Percentiles rank a stretch among this genome's conserved stretches.
Conservation (phyloP, 2,329 filamentous ascomycete species). For the Metarhizium guizhouense region DNA sequence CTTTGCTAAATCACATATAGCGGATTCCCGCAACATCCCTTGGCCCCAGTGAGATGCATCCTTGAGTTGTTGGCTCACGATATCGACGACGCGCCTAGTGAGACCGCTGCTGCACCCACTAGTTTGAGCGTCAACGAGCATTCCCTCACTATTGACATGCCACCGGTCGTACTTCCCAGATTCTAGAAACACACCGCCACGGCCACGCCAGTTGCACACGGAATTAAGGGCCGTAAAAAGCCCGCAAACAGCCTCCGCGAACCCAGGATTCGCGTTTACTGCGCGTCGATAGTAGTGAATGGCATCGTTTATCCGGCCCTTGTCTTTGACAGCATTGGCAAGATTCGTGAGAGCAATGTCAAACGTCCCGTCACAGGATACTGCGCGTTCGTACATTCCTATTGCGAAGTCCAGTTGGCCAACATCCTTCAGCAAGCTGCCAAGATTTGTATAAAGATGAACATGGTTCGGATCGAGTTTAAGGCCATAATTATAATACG, state of each 20-base stretch:
- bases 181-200: constrained; percentile 74
- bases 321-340: constrained; percentile 95
- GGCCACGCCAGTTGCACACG: constrained; percentile 87
- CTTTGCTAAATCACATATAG: constrained; percentile 40
- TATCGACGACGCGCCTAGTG: constrained; percentile 82
- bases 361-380: constrained; percentile 85
- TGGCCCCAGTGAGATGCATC: constrained; percentile 84
- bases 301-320: constrained; percentile 83
- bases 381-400: constrained; percentile 93
- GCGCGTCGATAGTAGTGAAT: constrained; percentile 88
- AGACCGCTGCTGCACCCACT: constrained; percentile 62
- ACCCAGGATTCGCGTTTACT: constrained; percentile 85
- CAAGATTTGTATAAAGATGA: constrained; percentile 92
- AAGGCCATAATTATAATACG: constrained; percentile 93
- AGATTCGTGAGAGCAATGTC: constrained; percentile 95
- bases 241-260: constrained; percentile 94
- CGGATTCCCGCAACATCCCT: constrained; percentile 52
- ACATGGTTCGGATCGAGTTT: constrained; percentile 81
- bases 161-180: constrained; percentile 73
- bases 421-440: constrained; percentile 91
- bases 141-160: constrained; percentile 82
- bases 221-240: constrained; percentile 92
- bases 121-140: constrained; percentile 64
- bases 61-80: constrained; percentile 77
- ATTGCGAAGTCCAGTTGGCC: constrained; percentile 88